Conservation (phyloP, 345 rosid genomes). For the Eucalyptus sp. region DNA sequence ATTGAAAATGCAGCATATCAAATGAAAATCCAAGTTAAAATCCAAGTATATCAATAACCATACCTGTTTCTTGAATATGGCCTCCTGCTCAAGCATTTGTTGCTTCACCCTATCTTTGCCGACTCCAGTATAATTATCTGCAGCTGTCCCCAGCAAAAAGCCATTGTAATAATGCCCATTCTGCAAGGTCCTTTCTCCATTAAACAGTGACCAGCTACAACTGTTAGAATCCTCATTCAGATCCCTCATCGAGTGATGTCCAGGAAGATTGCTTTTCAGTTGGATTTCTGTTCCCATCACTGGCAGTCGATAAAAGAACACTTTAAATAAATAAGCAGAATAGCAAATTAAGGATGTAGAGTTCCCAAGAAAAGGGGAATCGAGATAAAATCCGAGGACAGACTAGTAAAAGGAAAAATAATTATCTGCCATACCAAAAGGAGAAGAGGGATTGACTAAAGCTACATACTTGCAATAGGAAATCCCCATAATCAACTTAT, state of each 20-base stretch:
- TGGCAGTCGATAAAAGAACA: conserved; percentile 8
- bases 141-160: conserved; percentile 22
- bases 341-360: background rate
- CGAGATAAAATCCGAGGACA: background rate
- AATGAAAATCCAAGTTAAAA: background rate
- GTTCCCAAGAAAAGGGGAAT: background rate
- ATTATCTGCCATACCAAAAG: background rate
- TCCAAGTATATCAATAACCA: background rate
- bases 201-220: conserved; percentile 48
- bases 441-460: background rate
- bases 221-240: conserved; percentile 57
- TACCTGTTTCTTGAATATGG: conserved; percentile 80
- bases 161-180: conserved; percentile 48
- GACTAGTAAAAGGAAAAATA: background rate
- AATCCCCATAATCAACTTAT: background rate
- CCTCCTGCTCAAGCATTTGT: conserved; percentile 84
- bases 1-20: background rate
- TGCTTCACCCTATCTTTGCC: conserved; percentile 56
- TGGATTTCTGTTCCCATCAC: conserved; percentile 85
- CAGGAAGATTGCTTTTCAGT: conserved; percentile 59
- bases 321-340: background rate
- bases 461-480: background rate
- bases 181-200: conserved; percentile 37
- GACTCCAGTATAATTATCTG: conserved; percentile 36
- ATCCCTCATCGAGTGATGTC: conserved; percentile 67